These are phyloP conservation scores for Candida pseudoviswanathii DNA, from an alignment of 1,139 yeast species.

Conservation along the genomic window DNA sequence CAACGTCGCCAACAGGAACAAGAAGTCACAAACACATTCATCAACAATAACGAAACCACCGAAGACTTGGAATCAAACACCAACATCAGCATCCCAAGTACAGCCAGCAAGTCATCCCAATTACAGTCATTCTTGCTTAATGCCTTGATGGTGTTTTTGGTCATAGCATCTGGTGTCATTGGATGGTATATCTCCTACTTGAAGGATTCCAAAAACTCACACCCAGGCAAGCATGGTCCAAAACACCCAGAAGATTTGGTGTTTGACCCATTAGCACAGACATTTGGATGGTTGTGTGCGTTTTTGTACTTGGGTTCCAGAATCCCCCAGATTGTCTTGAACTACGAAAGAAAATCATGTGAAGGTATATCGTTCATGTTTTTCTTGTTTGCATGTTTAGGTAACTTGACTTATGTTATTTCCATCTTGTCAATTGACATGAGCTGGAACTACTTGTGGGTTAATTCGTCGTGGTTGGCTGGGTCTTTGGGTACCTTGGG, in stretches of 20 bases:
- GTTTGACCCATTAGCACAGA: conserved; percentile 78
- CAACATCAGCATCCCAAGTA: conserved; percentile 4
- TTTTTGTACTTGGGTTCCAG: conserved; percentile 82
- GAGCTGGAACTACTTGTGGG: conserved; percentile 67
- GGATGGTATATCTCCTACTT: conserved; percentile 80
- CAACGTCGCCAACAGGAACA: conserved; percentile 14
- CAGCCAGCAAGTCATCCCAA: conserved; percentile 18
- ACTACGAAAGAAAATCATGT: conserved; percentile 82
- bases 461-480: conserved; percentile 89
- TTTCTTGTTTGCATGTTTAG: conserved; percentile 89
- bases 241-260: conserved; percentile 40
- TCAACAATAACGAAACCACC: conserved; percentile 6
- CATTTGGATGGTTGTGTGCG: conserved; percentile 93
- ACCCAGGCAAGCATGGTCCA: conserved; percentile 26
- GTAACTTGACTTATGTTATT: conserved; percentile 85
- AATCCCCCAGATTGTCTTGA: conserved; percentile 83
- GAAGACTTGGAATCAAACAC: conserved; percentile 11
- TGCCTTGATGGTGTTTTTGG: conserved; percentile 64
- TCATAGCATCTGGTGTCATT: conserved; percentile 73
- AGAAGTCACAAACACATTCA: conserved; percentile 3
- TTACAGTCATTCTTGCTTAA: conserved; percentile 47
- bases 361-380: conserved; percentile 93
- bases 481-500: conserved; percentile 88
- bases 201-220: conserved; percentile 31
- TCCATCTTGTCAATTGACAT: conserved; percentile 79